Evolutionary conservation across 202 grass and related monocot genomes (phyloP).

Genomic region (Brachypodium distachyon): DNA sequence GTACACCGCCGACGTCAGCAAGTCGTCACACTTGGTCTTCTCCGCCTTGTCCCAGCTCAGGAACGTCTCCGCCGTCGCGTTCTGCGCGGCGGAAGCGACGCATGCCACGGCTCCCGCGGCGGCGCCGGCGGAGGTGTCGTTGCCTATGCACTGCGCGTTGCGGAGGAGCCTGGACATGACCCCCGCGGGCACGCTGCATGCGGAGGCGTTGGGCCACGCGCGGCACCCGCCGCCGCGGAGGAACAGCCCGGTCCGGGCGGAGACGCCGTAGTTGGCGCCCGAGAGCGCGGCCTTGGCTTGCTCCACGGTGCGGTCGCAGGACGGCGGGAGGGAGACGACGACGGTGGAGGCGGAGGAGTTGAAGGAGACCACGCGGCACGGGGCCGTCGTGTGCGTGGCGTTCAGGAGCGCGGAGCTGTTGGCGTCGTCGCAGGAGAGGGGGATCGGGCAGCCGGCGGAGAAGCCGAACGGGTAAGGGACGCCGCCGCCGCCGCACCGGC

Average conservation of each 20-base stretch:
- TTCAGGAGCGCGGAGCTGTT: background rate
- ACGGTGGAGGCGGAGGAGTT: background rate
- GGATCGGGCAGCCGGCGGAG: conserved; percentile 36
- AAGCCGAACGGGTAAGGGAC: conserved; percentile 65
- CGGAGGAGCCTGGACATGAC: background rate
- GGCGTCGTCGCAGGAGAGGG: conserved; percentile 22
- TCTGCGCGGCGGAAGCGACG: background rate
- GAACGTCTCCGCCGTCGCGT: background rate
- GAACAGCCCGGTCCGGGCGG: conserved; percentile 29
- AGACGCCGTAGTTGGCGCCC: conserved; percentile 27
- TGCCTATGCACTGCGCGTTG: background rate
- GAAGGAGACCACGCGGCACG: conserved; percentile 2
- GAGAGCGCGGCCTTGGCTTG: background rate
- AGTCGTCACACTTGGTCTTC: background rate
- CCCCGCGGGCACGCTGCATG: conserved; percentile 10
- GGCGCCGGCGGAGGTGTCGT: too few relatives aligned
- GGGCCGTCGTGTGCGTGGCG: too few relatives aligned
- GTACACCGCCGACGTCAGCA: conserved; percentile 30
- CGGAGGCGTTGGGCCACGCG: fast-evolving
- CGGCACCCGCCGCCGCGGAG: background rate
- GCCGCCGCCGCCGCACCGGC: conserved; percentile 9
- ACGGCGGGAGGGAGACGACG: background rate
- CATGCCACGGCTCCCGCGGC: background rate
- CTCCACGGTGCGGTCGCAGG: conserved; percentile 26
- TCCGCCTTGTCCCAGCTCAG: background rate